Conservation (phyloP, 176 grass and related monocot species). For the Hyparrhenia diplandra region DNA sequence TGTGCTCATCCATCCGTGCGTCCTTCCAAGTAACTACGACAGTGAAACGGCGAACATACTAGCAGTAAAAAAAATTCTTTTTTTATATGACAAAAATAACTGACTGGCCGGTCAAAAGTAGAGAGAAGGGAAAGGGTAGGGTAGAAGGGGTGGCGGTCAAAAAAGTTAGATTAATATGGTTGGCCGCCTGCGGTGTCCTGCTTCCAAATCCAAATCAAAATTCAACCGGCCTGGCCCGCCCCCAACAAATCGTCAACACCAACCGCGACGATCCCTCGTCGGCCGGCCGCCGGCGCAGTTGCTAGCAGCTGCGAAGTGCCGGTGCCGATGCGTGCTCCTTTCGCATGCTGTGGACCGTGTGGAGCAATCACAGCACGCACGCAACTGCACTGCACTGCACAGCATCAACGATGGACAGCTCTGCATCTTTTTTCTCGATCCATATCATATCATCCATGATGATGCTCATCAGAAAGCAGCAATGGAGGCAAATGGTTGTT, state of each 20-base stretch:
- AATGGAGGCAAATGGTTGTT: too few relatives aligned
- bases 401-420: background rate
- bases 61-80: background rate
- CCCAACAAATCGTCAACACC: background rate
- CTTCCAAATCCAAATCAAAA: background rate
- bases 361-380: constrained; percentile 1
- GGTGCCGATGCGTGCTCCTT: background rate
- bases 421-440: background rate
- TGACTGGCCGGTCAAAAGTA: background rate
- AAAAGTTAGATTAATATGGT: background rate
- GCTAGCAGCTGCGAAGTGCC: background rate
- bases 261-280: background rate
- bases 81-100: background rate
- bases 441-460: background rate
- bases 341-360: too few relatives aligned
- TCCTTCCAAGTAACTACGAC: background rate
- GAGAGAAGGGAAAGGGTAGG: background rate
- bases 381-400: background rate
- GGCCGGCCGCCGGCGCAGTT: background rate
- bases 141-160: background rate
- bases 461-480: background rate
- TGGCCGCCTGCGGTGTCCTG: background rate
- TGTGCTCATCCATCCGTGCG: background rate
- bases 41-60: background rate
- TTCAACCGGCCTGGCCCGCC: too few relatives aligned